Conservation (phyloP, 495 filamentous ascomycete genomes). For the Podospora tetraspora region DNA sequence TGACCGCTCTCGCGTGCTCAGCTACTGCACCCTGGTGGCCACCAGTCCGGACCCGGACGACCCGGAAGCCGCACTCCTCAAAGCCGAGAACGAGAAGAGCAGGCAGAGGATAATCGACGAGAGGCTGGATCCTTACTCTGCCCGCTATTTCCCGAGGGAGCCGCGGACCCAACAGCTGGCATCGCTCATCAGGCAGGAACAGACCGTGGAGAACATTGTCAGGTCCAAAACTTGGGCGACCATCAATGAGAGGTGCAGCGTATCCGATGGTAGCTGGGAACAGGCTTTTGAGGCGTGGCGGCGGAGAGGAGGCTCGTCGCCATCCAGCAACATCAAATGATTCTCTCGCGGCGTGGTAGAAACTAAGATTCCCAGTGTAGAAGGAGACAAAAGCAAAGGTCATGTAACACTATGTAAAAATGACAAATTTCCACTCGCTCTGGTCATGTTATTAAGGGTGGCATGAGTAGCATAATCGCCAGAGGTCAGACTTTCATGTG, state of each 20-base stretch:
- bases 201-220: slow-evolving; percentile 81
- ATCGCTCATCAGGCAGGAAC: slow-evolving; percentile 72
- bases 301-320: slow-evolving; percentile 3
- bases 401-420: background rate
- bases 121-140: slow-evolving; percentile 87
- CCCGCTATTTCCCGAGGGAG: slow-evolving; percentile 76
- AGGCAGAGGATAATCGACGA: slow-evolving; percentile 80
- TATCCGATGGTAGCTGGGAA: slow-evolving; percentile 53
- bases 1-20: slow-evolving; percentile 73
- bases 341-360: background rate
- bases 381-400: background rate
- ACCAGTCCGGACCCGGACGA: slow-evolving; percentile 84
- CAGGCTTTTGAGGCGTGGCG: slow-evolving; percentile 52
- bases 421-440: background rate
- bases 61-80: slow-evolving; percentile 64
- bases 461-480: background rate
- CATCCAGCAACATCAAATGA: background rate
- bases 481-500: background rate
- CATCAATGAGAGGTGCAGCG: slow-evolving; percentile 72
- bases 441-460: background rate
- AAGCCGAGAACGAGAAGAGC: slow-evolving; percentile 64
- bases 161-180: slow-evolving; percentile 79
- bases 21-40: slow-evolving; percentile 85
- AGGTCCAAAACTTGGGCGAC: slow-evolving; percentile 76
- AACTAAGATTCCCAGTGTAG: background rate